A percentile compares a stretch with the other conserved stretches of the same genome.
phyloP scores from a whole-genome alignment of 352 stramenopile genomes.

The Pythium angustatum region DNA sequence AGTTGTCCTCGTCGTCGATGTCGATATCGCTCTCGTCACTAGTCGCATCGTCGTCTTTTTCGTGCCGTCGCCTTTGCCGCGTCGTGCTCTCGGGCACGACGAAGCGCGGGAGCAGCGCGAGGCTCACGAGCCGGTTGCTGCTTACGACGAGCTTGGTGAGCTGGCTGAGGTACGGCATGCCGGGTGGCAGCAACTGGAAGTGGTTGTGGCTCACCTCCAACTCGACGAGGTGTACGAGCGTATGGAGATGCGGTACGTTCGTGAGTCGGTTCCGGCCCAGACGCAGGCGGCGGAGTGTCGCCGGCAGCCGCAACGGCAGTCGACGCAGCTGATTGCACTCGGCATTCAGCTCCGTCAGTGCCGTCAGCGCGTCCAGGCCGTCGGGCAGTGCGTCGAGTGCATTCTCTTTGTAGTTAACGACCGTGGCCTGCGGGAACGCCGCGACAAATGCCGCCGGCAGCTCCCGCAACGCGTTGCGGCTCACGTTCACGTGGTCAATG shows the following conservation, averaged over 20 bases:
- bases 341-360: slow-evolving; percentile 44
- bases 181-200: slow-evolving; percentile 53
- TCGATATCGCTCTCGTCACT: background rate
- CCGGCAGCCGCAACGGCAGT: slow-evolving; percentile 44
- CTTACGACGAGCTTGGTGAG: slow-evolving; percentile 45
- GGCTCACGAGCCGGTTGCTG: slow-evolving; percentile 65
- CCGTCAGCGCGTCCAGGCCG: slow-evolving; percentile 31
- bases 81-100: slow-evolving; percentile 16
- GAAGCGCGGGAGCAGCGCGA: slow-evolving; percentile 49
- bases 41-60: background rate
- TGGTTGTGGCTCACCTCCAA: slow-evolving; percentile 72
- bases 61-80: background rate
- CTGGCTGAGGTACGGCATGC: slow-evolving; percentile 43
- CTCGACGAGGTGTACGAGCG: slow-evolving; percentile 42
- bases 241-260: slow-evolving; percentile 48
- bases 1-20: slow-evolving; percentile 7
- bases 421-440: slow-evolving; percentile 55
- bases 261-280: slow-evolving; percentile 57
- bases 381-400: slow-evolving; percentile 41
- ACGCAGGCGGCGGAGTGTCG: slow-evolving; percentile 37
- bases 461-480: slow-evolving; percentile 66
- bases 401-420: slow-evolving; percentile 68
- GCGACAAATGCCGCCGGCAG: slow-evolving; percentile 50
- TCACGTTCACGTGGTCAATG: slow-evolving; percentile 63
- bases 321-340: slow-evolving; percentile 62